phyloP scores from a whole-genome alignment of 2,329 filamentous ascomycete species.

The Calonectria pauciramosa region DNA sequence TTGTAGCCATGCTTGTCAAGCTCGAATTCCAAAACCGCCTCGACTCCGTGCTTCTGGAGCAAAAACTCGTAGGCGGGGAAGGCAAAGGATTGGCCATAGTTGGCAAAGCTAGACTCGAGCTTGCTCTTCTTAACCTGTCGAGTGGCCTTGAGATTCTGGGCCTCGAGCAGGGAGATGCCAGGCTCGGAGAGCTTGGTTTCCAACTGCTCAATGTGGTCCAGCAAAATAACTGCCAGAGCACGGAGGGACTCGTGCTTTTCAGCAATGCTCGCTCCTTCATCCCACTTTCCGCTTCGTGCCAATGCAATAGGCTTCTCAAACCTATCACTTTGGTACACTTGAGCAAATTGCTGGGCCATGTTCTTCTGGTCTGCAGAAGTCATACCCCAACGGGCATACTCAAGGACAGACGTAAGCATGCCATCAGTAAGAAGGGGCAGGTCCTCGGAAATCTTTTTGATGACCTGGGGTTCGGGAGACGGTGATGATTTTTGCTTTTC shows the following conservation, averaged over 20 bases:
- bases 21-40: conserved; percentile 78
- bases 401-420: conserved; percentile 67
- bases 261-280: conserved; percentile 69
- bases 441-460: conserved; percentile 61
- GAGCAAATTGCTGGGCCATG: conserved; percentile 60
- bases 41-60: conserved; percentile 75
- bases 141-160: conserved; percentile 49
- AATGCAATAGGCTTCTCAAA: conserved; percentile 67
- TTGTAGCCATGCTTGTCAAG: conserved; percentile 78
- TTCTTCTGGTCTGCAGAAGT: conserved; percentile 59
- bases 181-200: conserved; percentile 46
- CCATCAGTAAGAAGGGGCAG: conserved; percentile 67
- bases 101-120: conserved; percentile 70
- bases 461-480: conserved; percentile 55
- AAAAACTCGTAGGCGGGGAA: conserved; percentile 86
- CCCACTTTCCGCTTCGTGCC: conserved; percentile 68
- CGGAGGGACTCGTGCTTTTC: conserved; percentile 69
- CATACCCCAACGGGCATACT: conserved; percentile 65
- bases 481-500: conserved; percentile 49
- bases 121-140: conserved; percentile 59
- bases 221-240: conserved; percentile 69
- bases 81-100: conserved; percentile 76
- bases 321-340: conserved; percentile 64
- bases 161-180: conserved; percentile 46
- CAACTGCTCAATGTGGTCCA: conserved; percentile 64